These are phyloP conservation scores for Microcera coccophila DNA, from an alignment of 2,329 filamentous ascomycete genomes.

Conservation along the genomic window DNA sequence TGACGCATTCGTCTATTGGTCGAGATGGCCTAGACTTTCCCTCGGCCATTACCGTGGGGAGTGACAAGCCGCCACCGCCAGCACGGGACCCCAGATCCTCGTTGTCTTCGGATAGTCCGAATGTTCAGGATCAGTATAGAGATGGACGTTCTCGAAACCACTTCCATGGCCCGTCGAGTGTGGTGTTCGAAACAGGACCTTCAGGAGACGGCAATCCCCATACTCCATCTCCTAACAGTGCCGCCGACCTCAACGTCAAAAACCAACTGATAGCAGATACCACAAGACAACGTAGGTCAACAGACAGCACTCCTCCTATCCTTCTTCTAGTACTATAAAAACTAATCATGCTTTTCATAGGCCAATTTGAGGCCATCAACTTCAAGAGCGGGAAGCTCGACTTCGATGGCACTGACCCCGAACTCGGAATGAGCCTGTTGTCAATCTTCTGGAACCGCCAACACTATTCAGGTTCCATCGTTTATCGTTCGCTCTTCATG, in stretches of 20 bases:
- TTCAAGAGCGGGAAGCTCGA: slow-evolving; percentile 41
- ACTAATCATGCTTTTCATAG: too few species aligned
- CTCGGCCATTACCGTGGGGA: too few species aligned
- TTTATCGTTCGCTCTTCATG: slow-evolving; percentile 52
- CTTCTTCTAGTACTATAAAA: too few species aligned
- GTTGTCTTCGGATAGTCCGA: too few species aligned
- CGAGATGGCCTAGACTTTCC: too few species aligned
- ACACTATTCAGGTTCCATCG: slow-evolving; percentile 41
- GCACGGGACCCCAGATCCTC: too few species aligned
- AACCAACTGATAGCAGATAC: slow-evolving; percentile 17
- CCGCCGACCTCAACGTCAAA: not conserved
- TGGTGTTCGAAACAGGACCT: slow-evolving; percentile 6
- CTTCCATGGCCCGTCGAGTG: slow-evolving; percentile 26
- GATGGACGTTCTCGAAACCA: too few species aligned
- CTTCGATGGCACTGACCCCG: slow-evolving; percentile 47
- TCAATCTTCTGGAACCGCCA: slow-evolving; percentile 53
- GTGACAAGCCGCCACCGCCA: too few species aligned
- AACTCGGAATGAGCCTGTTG: slow-evolving; percentile 48
- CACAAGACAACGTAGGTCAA: slow-evolving; percentile 13
- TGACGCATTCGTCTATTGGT: too few species aligned
- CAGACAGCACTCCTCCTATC: not conserved
- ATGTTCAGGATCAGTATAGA: too few species aligned
- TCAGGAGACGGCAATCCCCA: not conserved
- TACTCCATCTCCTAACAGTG: not conserved
- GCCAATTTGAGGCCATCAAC: slow-evolving; percentile 44